These are phyloP conservation scores for Apiosordaria backusii DNA, from an alignment of 495 filamentous ascomycete genomes.

Conservation along the genomic window DNA sequence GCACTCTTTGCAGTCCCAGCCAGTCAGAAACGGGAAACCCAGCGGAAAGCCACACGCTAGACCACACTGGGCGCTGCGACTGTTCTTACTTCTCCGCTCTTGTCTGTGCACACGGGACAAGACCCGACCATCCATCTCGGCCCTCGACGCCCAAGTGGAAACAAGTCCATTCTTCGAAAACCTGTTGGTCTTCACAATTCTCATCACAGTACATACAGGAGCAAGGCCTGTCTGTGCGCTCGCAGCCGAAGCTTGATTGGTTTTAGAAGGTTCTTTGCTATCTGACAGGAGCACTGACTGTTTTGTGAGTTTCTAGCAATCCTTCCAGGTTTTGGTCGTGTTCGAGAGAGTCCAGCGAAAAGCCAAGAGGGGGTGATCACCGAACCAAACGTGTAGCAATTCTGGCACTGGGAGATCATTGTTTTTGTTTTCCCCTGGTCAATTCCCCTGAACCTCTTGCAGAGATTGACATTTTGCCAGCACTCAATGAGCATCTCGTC, in stretches of 20 bases:
- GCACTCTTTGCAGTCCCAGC: not conserved
- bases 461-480: not conserved
- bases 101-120: conserved; percentile 1
- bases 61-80: not conserved
- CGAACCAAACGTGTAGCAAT: not conserved
- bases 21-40: not conserved
- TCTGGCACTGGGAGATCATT: not conserved
- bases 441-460: not conserved
- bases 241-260: not conserved
- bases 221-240: not conserved
- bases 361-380: not conserved
- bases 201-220: not conserved
- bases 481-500: not conserved
- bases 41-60: not conserved
- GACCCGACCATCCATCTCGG: not conserved
- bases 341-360: not conserved
- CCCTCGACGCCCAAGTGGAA: not conserved
- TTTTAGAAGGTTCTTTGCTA: not conserved
- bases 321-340: not conserved
- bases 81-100: not conserved
- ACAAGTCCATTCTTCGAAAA: not conserved
- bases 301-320: not conserved
- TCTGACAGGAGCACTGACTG: too few species aligned
- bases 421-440: not conserved
- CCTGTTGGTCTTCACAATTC: not conserved